Percentiles rank a stretch among this genome's conserved stretches.
Conservation (phyloP, 2,329 filamentous ascomycete species). For the Diplodia mutila region DNA sequence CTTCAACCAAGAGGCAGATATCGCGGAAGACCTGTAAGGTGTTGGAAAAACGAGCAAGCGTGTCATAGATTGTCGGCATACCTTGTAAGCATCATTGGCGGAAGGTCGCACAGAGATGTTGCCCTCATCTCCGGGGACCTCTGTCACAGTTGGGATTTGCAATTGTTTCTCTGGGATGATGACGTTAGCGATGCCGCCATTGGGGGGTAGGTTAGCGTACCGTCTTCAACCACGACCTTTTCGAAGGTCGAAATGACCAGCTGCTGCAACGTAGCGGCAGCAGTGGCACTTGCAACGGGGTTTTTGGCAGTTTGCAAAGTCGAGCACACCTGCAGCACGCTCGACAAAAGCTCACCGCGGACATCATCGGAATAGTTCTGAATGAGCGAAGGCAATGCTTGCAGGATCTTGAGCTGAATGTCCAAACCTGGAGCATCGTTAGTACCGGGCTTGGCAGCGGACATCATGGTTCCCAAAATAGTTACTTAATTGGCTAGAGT, state of each 20-base stretch:
- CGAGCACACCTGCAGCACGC: conserved; percentile 86
- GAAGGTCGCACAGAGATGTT: conserved; percentile 71
- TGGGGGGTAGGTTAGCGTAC: conserved; percentile 51
- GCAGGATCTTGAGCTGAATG: conserved; percentile 93
- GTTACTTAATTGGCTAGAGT: conserved; percentile 74
- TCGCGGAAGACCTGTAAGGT: conserved; percentile 75
- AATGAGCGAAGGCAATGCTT: conserved; percentile 84
- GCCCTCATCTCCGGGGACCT: conserved; percentile 69
- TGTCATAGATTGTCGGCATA: conserved; percentile 37
- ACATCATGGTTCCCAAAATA: conserved; percentile 19
- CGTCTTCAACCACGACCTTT: conserved; percentile 82
- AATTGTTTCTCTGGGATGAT: conserved; percentile 39
- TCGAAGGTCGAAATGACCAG: conserved; percentile 92
- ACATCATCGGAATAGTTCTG: conserved; percentile 88
- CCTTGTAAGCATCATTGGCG: conserved; percentile 82
- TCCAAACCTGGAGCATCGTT: conserved; percentile 63
- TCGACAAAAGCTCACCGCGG: conserved; percentile 78
- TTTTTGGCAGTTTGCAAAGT: conserved; percentile 90
- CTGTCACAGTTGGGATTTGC: conserved; percentile 64
- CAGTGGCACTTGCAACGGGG: conserved; percentile 91
- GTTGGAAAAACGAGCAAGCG: conserved; percentile 27
- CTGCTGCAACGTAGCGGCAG: conserved; percentile 94
- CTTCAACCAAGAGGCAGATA: conserved; percentile 83
- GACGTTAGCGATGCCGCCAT: background rate
- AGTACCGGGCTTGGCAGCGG: background rate